A percentile compares a stretch with the other conserved stretches of the same genome.
These are phyloP conservation scores for Xylariaceae sp. DNA, from an alignment of 2,329 filamentous ascomycete genomes.

Conservation along the genomic window DNA sequence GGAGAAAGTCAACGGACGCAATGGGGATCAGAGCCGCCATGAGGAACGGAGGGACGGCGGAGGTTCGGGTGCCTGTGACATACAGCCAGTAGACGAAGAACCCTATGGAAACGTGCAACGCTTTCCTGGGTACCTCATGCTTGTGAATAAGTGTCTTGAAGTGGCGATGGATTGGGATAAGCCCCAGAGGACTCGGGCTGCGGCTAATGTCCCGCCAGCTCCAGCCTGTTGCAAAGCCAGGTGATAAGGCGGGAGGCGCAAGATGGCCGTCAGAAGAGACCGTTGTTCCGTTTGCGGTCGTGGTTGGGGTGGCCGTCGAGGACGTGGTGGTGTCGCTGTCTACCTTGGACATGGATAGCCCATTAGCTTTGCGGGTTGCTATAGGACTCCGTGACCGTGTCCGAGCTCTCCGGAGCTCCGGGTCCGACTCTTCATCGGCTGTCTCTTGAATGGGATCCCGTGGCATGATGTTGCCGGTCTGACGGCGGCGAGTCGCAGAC, in stretches of 20 bases:
- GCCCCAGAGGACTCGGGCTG: constrained; percentile 84
- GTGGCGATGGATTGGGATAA: constrained; percentile 91
- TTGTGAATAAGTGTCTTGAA: constrained; percentile 92
- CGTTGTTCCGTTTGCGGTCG: constrained; percentile 17
- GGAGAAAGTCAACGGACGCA: constrained; percentile 72
- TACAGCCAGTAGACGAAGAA: constrained; percentile 91
- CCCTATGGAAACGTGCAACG: constrained; percentile 91
- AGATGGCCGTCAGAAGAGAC: constrained; percentile 61
- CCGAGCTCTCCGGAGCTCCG: constrained; percentile 58
- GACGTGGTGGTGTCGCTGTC: constrained; percentile 27
- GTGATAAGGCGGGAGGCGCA: constrained; percentile 59
- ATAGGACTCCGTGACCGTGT: constrained; percentile 69
- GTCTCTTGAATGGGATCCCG: constrained; percentile 58
- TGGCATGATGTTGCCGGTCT: constrained; percentile 44
- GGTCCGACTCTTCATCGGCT: constrained; percentile 47
- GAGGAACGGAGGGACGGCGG: constrained; percentile 77
- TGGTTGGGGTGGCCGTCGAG: constrained; percentile 23
- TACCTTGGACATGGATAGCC: constrained; percentile 49
- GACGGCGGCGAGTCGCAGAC: constrained; percentile 61
- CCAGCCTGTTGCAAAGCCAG: constrained; percentile 47
- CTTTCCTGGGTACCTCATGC: constrained; percentile 93
- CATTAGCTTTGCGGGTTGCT: constrained; percentile 46
- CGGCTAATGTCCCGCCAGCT: constrained; percentile 86
- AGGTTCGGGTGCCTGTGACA: constrained; percentile 69
- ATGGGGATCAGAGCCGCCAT: constrained; percentile 80